A percentile compares a stretch with the other conserved stretches of the same genome.
Evolutionary conservation across 352 stramenopile genomes (phyloP).

Genomic region (Lagenidium giganteum): DNA sequence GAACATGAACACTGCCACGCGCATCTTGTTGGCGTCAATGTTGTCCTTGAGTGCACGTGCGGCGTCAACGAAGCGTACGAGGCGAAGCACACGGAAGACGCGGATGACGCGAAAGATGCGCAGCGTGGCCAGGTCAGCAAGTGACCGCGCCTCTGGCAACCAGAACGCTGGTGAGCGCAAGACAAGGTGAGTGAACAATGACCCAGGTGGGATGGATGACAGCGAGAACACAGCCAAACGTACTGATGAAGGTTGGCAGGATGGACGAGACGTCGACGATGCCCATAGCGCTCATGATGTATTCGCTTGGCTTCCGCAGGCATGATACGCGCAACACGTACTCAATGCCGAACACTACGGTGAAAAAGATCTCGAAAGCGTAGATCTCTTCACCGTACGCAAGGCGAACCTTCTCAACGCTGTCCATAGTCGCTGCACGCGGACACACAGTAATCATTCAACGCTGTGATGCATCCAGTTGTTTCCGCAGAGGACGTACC

Average conservation of each 20-base stretch:
- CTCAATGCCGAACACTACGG: slow-evolving; percentile 36
- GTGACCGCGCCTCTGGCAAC: slow-evolving; percentile 38
- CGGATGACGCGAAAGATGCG: slow-evolving; percentile 79
- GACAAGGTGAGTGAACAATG: too few relatives aligned
- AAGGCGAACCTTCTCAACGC: slow-evolving; percentile 48
- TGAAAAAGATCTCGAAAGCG: slow-evolving; percentile 35
- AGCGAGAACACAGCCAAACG: too few relatives aligned
- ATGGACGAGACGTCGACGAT: slow-evolving; percentile 51
- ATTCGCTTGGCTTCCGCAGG: slow-evolving; percentile 30
- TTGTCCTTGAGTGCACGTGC: slow-evolving; percentile 64
- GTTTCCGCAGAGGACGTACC: slow-evolving; percentile 17
- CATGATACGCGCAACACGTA: slow-evolving; percentile 34
- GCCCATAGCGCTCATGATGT: slow-evolving; percentile 41
- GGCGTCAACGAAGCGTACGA: slow-evolving; percentile 71
- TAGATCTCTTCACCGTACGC: slow-evolving; percentile 34
- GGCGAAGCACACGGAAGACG: slow-evolving; percentile 68
- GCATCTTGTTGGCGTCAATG: slow-evolving; percentile 74
- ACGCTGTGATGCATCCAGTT: too few relatives aligned
- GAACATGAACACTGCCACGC: slow-evolving; percentile 76
- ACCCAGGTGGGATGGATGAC: too few relatives aligned
- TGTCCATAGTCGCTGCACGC: slow-evolving; percentile 54
- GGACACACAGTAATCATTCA: too few relatives aligned
- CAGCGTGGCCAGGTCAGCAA: slow-evolving; percentile 61
- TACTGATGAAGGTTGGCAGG: slow-evolving; percentile 39
- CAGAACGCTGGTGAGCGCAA: too few relatives aligned